Evolutionary conservation across 345 rosid species (phyloP), one percentile per base, ranked within the genome.

Genomic region (Populus euphratica): DNA sequence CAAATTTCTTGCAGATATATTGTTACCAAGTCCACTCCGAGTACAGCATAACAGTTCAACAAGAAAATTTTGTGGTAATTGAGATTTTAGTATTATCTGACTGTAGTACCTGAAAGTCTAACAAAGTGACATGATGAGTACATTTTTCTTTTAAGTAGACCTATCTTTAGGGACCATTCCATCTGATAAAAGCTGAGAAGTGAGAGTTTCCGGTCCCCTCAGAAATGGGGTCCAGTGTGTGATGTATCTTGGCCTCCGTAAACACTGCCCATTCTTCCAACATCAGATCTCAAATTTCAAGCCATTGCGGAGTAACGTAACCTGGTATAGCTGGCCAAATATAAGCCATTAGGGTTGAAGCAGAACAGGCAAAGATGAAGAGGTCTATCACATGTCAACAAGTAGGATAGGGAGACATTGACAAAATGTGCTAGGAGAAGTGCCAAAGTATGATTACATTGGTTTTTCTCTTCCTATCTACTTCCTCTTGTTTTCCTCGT

Each of bases 371-470:
- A 63, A 10, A 25, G 49, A 74, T 25, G 10, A 69, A 74, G 73
- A 78, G 73, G 77, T 36, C 44, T 36, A 54, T 81, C 88, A 83
- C 86, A 83, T 88, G 91, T 63, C 66, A 80, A 6, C 67, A 27
- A 47, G 75, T 35, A 77, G 80, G 84, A 86, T 83, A 62, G 71
- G 91, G 89, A 77, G 90, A 88, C 90, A 88, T 23, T 49, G 86
- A 86, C 91, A 82, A 87, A 85, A 36, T 72, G 75, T 87, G 90
- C 64, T 79, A 56, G 83, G 78, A 83, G 78, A 88, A 82, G 74
- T 73, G 81, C 84, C 93, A 84, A 87, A 68, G 20, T 61, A 68
- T 27, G 70, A 72, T 68, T 4, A 54, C 47, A 44, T 35, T 18
- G 74, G 23, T 81, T 72, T 64, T 59, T 67, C 50, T 78, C 72